A percentile compares a stretch with the other conserved stretches of the same genome.
Evolutionary conservation across 169 alveolate species (phyloP).

Genomic region (Pseudocohnilembus persalinus): DNA sequence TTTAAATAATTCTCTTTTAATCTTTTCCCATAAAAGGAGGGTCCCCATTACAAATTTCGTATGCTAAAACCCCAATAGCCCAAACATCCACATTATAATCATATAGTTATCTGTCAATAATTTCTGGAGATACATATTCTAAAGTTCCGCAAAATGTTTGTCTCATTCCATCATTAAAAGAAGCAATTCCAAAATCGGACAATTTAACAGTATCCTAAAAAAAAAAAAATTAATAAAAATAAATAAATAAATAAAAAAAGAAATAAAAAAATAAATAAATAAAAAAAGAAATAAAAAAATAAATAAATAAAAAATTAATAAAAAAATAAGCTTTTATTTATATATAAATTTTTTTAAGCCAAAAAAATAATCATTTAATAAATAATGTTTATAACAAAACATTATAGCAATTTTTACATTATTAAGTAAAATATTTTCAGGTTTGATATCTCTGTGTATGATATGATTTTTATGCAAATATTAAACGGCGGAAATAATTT

Average conservation of each 20-base stretch:
- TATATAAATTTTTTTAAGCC: background rate
- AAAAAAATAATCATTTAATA: no score
- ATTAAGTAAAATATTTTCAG: constrained; percentile 38
- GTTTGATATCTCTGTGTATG: constrained; percentile 49
- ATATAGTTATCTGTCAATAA: constrained; percentile 57
- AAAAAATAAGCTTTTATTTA: no score
- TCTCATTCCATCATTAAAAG: constrained; percentile 52
- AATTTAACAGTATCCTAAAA: constrained; percentile 41
- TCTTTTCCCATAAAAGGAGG: background rate
- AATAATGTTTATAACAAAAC: background rate
- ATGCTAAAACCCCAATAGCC: constrained; percentile 66
- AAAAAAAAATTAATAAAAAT: no score
- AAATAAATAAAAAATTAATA: no score
- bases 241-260: constrained; percentile 35
- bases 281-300: no score
- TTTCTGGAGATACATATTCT: constrained; percentile 67
- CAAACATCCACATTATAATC: constrained; percentile 68
- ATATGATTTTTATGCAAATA: constrained; percentile 30
- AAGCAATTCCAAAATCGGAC: constrained; percentile 64
- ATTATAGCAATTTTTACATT: no score
- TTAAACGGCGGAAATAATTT: constrained; percentile 33
- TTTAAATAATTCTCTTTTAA: no score
- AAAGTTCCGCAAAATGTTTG: constrained; percentile 63
- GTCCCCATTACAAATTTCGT: constrained; percentile 58
- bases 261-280: no score